Base-by-base conservation (phyloP, 306 rosid species). In the Cicer arietinum region DNA sequence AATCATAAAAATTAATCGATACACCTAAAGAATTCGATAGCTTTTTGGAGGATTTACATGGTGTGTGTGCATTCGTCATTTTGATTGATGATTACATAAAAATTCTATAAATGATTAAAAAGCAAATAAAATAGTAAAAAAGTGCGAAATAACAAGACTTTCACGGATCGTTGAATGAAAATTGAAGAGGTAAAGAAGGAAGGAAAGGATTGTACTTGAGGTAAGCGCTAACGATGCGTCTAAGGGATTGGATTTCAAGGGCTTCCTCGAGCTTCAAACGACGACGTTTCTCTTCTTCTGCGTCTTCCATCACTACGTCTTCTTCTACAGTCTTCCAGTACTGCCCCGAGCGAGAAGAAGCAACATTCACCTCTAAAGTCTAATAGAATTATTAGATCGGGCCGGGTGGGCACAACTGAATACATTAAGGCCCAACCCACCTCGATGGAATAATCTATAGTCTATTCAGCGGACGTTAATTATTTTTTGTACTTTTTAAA, bases 181-280 rank as follows among this genome's bases (percentile, higher is more conserved):
- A 60, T 64, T 42, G n/a, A 62, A 45, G 16, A 75, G 42, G 42
- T 14, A 62, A 39, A 10, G 20, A 69, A 52, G 53, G 37, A 44
- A 8, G 6, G 42, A 42, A 42, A 7, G 12, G 7, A 42, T 22
- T 46, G 7, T 90, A 94, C 98, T 94, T 94, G 87, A 94, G 96
- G 53, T 89, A 91, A 56, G 97, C 98, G 81, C 95, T 85, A 72
- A 91, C 57, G 80, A 94, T 94, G 74, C 98, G 98, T 75, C 92
- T 61, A 12, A 94, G 96, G 40, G 98, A 94, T 76, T 94, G 84
- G 74, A 90, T 80, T 85, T 94, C 98, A 35, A 90, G 96, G 64
- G 88, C 93, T 88, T 91, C 98, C 85, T 94, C 98, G 8, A 83
- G 90, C 87, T 90, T 84, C 83, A 83, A 68, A 71, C 70, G 95